Evolutionary conservation across 129 eudicot species (phyloP), one percentile per base, ranked within the genome.

Genomic region (Flaveria ramosissima): DNA sequence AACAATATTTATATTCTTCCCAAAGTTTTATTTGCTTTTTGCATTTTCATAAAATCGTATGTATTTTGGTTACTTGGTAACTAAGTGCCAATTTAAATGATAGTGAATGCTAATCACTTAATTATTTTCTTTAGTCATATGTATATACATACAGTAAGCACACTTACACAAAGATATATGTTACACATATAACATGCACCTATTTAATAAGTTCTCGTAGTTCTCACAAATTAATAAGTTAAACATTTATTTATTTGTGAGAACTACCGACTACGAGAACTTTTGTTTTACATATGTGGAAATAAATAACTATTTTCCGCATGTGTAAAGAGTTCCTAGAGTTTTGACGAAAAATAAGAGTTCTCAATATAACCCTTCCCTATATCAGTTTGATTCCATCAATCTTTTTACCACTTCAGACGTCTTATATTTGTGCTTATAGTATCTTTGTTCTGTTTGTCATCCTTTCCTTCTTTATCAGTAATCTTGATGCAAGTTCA

Each of bases 401-500:
- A 13, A 57, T 57, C 68, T 73, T 9, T 23, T 68, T 68, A 67
- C 81, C 16, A 77, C 45, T 68, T 53, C 74, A 67, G 46, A 52
- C 26, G 70, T 57, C 70, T 70, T 71, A 70, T 59, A 47, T 61
- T 9, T 61, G 71, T 46, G 81, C 59, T 68, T 56, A 68, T 45
- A 56, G 36, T 23, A 36, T 16, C 59, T 50, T 63, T 4, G 7
- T 74, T 41, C 68, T 32, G 9, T 77, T 63, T 30, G 68, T 73
- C 57, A 17, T 43, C 30, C 50, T 72, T 68, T 32, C 50, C 24
- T 72, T 24, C 10, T 71, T 65, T 71, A 26, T 43, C 88, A 93
- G 95, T 78, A 85, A 78, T 71, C 80, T 84, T 53, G 61, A 77
- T 56, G 85, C 85, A 51, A 80, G 46, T 77, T 72, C 75, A 8